Base-by-base conservation (phyloP, 306 rosid genomes). In the Quillaja saponaria region DNA sequence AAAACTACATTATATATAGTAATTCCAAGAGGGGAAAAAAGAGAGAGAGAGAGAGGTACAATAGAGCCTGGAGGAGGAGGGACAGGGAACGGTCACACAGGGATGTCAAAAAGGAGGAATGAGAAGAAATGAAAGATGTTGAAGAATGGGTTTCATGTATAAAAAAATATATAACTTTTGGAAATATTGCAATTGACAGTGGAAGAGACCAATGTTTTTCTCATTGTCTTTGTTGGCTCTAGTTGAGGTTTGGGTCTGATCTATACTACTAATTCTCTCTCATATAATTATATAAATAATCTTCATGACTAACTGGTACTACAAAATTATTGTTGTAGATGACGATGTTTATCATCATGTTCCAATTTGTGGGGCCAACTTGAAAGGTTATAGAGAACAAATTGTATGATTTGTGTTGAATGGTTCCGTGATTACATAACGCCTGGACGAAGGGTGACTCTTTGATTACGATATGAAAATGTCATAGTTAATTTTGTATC, bases 21-120 rank as follows among this genome's bases (percentile, higher is more conserved):
- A n/a, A n/a, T n/a, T n/a, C n/a, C n/a, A 49, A 47, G 46, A 19
- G 48, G 49, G n/a, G n/a, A 60, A 37, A 42, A 34, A 33, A 33
- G 34, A 34, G 39, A 3, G 63, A 46, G 31, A 39, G 21, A 47
- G 63, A 71, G 73, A 67, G 74, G 61, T 71, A 56, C 66, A 63
- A 52, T 71, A 77, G 58, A 76, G 63, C 90, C 96, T 77, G 80
- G 97, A 91, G 91, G 71, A 58, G 60, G 71, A 67, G 61, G 63
- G 74, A 71, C 78, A 61, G 50, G 34, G 63, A 51, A 71, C 73
- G 60, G 65, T 74, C 78, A 67, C 54, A 17, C 73, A 68, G 53
- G 70, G 67, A n/a, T 78, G 71, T 86, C 84, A 70, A 79, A 85
- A 85, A 78, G 84, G 68, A 68, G 25, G 25, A 76, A 51, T 41